These are phyloP conservation scores for Ophiostoma australiae DNA, from an alignment of 2,329 filamentous ascomycete species.

Conservation along the genomic window DNA sequence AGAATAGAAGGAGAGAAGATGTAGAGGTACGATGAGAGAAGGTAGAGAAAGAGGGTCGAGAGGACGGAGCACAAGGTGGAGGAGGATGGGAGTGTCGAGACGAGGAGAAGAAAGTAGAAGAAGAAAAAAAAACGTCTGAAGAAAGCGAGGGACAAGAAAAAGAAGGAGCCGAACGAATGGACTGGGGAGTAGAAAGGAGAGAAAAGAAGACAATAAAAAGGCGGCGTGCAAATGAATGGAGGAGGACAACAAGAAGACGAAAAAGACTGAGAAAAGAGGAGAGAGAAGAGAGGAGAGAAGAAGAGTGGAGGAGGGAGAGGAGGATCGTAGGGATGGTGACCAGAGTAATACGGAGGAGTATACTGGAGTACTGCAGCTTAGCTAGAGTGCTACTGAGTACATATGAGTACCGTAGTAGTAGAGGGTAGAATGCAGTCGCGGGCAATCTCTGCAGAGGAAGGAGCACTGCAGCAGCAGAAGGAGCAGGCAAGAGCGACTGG, in stretches of 20 bases:
- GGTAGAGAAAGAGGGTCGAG: background rate
- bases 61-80: background rate
- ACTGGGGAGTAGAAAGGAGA: slow-evolving; percentile 17
- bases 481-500: slow-evolving; percentile 22
- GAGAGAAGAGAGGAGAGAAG: slow-evolving; percentile 24
- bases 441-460: background rate
- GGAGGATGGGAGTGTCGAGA: background rate
- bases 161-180: slow-evolving; percentile 20
- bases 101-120: slow-evolving; percentile 31
- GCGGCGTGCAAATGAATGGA: slow-evolving; percentile 10
- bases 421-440: too few species aligned
- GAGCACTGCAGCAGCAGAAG: slow-evolving; percentile 5
- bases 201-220: slow-evolving; percentile 26
- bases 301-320: slow-evolving; percentile 20
- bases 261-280: slow-evolving; percentile 28
- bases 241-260: slow-evolving; percentile 26
- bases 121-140: slow-evolving; percentile 33
- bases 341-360: background rate
- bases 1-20: background rate
- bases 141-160: slow-evolving; percentile 28
- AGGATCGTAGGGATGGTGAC: background rate
- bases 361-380: slow-evolving; percentile 8
- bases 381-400: background rate
- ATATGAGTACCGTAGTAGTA: too few species aligned
- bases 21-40: background rate